Conservation (phyloP, 1,139 yeast species). For the Protomyces inundatus region DNA sequence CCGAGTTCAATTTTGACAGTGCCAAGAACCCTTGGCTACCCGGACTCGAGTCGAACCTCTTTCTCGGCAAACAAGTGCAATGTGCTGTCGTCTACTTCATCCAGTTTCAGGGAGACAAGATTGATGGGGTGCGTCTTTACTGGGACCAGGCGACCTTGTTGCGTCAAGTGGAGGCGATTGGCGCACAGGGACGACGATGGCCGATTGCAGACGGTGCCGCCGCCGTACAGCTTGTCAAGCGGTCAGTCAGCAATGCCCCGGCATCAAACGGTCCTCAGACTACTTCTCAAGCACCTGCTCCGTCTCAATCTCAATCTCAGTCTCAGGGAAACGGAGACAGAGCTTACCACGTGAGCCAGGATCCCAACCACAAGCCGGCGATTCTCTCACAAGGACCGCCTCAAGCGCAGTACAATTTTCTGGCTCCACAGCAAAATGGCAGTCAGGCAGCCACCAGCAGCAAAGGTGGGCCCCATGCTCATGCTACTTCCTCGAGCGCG, state of each 20-base stretch:
- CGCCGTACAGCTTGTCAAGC: constrained; percentile 30
- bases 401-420: constrained; percentile 2
- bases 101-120: constrained; percentile 31
- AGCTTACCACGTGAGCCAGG: background rate
- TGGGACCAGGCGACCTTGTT: constrained; percentile 39
- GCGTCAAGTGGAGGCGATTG: constrained; percentile 37
- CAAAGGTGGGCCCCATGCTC: background rate
- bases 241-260: background rate
- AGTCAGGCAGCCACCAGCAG: background rate
- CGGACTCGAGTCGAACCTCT: constrained; percentile 36
- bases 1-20: constrained; percentile 33
- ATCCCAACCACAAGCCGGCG: background rate
- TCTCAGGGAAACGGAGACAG: background rate
- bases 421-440: background rate
- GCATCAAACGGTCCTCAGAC: background rate
- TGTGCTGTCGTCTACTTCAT: constrained; percentile 35
- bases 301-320: constrained; percentile 2
- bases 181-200: constrained; percentile 37
- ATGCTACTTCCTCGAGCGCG: constrained; percentile 3
- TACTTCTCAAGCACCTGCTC: constrained; percentile 3
- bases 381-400: background rate
- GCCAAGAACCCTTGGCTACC: constrained; percentile 35
- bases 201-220: constrained; percentile 35
- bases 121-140: constrained; percentile 32
- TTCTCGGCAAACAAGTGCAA: constrained; percentile 35